These are phyloP conservation scores for Davidsoniella neocaledoniae DNA, from an alignment of 2,329 filamentous ascomycete species.

Conservation along the genomic window DNA sequence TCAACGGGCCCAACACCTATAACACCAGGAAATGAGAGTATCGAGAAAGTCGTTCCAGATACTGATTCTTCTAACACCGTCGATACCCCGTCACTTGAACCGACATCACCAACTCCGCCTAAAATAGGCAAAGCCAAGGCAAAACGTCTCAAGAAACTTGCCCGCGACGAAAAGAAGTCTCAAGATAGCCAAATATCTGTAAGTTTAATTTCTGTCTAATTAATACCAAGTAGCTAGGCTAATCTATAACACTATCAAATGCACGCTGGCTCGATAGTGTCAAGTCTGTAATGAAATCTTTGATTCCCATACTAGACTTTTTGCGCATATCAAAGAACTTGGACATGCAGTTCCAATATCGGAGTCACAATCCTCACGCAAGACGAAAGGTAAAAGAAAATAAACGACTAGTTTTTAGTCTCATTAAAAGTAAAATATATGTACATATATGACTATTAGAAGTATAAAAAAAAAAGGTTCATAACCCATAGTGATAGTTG, in stretches of 20 bases:
- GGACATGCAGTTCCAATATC: conserved; percentile 40
- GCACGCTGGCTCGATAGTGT: background rate
- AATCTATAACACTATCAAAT: background rate
- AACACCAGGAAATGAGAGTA: no score
- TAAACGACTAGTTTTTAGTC: background rate
- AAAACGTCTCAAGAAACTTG: conserved; percentile 10
- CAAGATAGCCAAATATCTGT: conserved; percentile 20
- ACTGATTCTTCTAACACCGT: no score
- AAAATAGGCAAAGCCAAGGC: conserved; percentile 11
- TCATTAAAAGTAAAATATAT: no score
- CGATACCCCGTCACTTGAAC: no score
- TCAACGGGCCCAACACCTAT: no score
- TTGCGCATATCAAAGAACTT: conserved; percentile 51
- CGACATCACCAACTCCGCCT: background rate
- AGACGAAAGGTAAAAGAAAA: conserved; percentile 4
- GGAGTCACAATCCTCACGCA: conserved; percentile 15
- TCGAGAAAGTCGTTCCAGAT: no score
- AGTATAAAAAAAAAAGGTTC: background rate
- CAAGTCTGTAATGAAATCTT: conserved; percentile 28
- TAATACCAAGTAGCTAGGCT: background rate
- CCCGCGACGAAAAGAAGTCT: conserved; percentile 21
- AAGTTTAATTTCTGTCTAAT: conserved; percentile 15
- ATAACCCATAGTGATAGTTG: background rate
- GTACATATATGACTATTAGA: background rate
- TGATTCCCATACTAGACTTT: conserved; percentile 52